Evolutionary conservation across 768 basidiomycete genomes (phyloP).

Genomic region (Amylocystis lapponica): DNA sequence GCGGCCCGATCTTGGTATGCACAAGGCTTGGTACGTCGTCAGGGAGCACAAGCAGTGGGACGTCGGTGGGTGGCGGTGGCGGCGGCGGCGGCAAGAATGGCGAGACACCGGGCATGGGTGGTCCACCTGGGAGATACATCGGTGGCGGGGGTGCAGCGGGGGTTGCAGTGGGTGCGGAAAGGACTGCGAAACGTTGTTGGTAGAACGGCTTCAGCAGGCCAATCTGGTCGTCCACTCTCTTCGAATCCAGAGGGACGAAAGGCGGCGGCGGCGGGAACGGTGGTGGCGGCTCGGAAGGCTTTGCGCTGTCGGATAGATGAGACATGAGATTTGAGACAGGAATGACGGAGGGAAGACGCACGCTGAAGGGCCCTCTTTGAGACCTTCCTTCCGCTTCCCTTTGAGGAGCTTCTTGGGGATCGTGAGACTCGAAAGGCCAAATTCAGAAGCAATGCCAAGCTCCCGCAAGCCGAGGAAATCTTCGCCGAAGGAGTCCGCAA

Average conservation of each 20-base stretch:
- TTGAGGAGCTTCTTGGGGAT: constrained; percentile 76
- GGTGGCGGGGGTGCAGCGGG: constrained; percentile 13
- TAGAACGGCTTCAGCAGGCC: constrained; percentile 81
- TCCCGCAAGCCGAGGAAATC: constrained; percentile 90
- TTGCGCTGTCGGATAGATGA: constrained; percentile 34
- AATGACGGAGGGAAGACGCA: constrained; percentile 31
- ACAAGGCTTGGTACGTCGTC: constrained; percentile 58
- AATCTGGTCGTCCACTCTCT: constrained; percentile 71
- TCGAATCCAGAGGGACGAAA: constrained; percentile 65
- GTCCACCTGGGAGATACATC: constrained; percentile 11
- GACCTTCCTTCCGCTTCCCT: constrained; percentile 45
- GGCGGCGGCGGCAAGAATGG: constrained; percentile 12
- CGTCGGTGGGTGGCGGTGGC: constrained; percentile 14
- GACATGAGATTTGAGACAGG: not conserved
- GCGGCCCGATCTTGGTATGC: constrained; percentile 71
- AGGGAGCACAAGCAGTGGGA: constrained; percentile 36
- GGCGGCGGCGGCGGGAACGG: constrained; percentile 84
- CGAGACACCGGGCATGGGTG: constrained; percentile 13
- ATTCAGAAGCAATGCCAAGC: constrained; percentile 82
- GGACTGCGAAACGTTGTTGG: constrained; percentile 44
- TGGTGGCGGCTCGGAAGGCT: constrained; percentile 68
- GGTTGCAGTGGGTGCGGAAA: constrained; percentile 26
- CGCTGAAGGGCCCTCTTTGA: constrained; percentile 36
- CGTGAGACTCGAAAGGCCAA: constrained; percentile 69
- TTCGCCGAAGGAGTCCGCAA: constrained; percentile 82